Conservation (phyloP, 1,139 yeast species). For the Wickerhamomyces sp. region DNA sequence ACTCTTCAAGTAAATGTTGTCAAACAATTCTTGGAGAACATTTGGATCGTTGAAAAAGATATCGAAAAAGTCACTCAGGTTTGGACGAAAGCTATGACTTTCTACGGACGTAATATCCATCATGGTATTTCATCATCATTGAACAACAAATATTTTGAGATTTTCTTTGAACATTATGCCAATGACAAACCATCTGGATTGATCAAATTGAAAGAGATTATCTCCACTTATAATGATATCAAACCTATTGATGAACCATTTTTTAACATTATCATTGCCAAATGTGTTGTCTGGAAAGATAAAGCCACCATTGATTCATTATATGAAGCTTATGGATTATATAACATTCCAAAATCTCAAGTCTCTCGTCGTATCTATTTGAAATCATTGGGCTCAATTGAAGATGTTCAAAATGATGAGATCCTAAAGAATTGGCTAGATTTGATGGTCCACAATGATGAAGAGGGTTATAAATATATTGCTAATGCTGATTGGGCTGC, state of each 20-base stretch:
- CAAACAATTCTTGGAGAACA: conserved; percentile 59
- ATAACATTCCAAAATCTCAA: conserved; percentile 55
- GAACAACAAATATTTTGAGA: conserved; percentile 62
- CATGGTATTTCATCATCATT: conserved; percentile 62
- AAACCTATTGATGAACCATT: conserved; percentile 69
- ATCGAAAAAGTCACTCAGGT: conserved; percentile 54
- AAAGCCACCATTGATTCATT: conserved; percentile 49
- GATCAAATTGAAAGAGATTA: conserved; percentile 48
- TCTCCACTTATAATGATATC: conserved; percentile 50
- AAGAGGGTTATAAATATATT: conserved; percentile 50
- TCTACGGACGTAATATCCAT: conserved; percentile 57
- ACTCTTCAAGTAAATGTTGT: conserved; percentile 74
- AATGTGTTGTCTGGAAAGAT: conserved; percentile 65
- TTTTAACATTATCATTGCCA: conserved; percentile 70
- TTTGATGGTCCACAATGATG: conserved; percentile 48
- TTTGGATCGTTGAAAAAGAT: conserved; percentile 53
- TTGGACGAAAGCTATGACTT: conserved; percentile 60
- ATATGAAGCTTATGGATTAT: conserved; percentile 52
- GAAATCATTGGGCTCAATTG: conserved; percentile 68
- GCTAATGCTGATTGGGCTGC: conserved; percentile 91
- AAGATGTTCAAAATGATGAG: conserved; percentile 43
- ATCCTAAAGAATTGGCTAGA: conserved; percentile 61
- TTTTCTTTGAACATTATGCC: conserved; percentile 61
- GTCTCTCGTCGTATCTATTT: conserved; percentile 74
- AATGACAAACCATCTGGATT: conserved; percentile 52